Evolutionary conservation across 2,329 filamentous ascomycete genomes (phyloP).

Genomic region (Penicillium digitatum): DNA sequence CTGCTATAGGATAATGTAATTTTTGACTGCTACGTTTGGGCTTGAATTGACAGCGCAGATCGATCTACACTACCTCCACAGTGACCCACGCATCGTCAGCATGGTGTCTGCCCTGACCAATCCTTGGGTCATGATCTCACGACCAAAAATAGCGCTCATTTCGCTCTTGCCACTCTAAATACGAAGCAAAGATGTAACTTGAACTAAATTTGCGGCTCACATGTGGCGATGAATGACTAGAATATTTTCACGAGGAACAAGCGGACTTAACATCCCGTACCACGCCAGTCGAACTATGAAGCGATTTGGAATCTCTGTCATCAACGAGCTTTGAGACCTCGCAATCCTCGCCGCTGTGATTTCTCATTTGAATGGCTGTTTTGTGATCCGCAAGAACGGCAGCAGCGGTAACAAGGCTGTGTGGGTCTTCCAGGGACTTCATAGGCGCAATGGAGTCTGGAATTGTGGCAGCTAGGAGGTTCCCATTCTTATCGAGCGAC

Average conservation of each 20-base stretch:
- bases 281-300: not conserved
- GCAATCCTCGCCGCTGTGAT: not conserved
- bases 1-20: not conserved
- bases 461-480: not conserved
- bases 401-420: not conserved
- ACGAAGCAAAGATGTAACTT: not conserved
- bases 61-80: not conserved
- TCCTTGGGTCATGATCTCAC: not conserved
- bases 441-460: not conserved
- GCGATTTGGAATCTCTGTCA: not conserved
- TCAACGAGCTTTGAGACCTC: not conserved
- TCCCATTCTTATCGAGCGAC: not conserved
- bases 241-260: slow-evolving; percentile 19
- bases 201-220: slow-evolving; percentile 5
- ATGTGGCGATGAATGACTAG: slow-evolving; percentile 24
- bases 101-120: not conserved
- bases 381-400: not conserved
- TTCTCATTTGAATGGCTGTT: not conserved
- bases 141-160: not conserved
- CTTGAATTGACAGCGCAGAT: not conserved
- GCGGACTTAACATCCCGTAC: not conserved
- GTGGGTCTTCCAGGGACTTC: not conserved
- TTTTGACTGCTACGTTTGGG: not conserved
- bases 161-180: not conserved
- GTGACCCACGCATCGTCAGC: not conserved